A percentile compares a stretch with the other conserved stretches of the same genome.
phyloP scores from a whole-genome alignment of 2,329 filamentous ascomycete genomes.

The Fusarium sp. region DNA sequence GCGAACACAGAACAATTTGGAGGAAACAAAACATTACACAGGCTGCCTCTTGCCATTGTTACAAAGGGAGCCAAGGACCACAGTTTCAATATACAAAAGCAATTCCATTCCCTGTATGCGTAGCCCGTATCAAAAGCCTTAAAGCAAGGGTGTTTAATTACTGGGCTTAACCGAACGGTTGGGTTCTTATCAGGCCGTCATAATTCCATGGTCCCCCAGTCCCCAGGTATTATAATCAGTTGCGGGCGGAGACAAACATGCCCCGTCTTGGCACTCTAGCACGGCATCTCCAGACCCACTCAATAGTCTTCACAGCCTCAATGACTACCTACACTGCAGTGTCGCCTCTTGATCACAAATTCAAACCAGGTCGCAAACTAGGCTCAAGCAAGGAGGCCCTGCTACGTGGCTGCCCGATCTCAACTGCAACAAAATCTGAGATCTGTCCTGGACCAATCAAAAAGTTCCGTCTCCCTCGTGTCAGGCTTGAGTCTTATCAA shows the following conservation, averaged over 20 bases:
- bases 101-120: no score
- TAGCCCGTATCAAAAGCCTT: no score
- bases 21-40: slow-evolving; percentile 2
- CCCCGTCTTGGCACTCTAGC: slow-evolving; percentile 37
- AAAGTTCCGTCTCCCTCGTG: slow-evolving; percentile 27
- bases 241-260: slow-evolving; percentile 4
- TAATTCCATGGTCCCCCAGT: slow-evolving; percentile 8
- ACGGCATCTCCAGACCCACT: slow-evolving; percentile 11
- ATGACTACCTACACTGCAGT: slow-evolving; percentile 24
- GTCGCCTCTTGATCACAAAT: slow-evolving; percentile 9
- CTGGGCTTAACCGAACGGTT: slow-evolving; percentile 45
- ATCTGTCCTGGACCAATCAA: slow-evolving; percentile 36
- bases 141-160: slow-evolving; percentile 42
- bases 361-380: slow-evolving; percentile 17
- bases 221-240: not conserved
- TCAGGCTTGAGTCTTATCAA: slow-evolving; percentile 7
- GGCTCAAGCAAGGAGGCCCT: slow-evolving; percentile 15
- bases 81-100: no score
- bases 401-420: slow-evolving; percentile 48
- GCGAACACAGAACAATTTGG: slow-evolving; percentile 1
- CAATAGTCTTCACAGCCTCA: slow-evolving; percentile 33
- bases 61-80: not conserved
- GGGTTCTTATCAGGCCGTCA: slow-evolving; percentile 40
- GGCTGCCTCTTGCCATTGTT: slow-evolving; percentile 21
- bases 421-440: slow-evolving; percentile 38